phyloP scores from a whole-genome alignment of 2,329 filamentous ascomycete species.

The Hypocreales sp. region DNA sequence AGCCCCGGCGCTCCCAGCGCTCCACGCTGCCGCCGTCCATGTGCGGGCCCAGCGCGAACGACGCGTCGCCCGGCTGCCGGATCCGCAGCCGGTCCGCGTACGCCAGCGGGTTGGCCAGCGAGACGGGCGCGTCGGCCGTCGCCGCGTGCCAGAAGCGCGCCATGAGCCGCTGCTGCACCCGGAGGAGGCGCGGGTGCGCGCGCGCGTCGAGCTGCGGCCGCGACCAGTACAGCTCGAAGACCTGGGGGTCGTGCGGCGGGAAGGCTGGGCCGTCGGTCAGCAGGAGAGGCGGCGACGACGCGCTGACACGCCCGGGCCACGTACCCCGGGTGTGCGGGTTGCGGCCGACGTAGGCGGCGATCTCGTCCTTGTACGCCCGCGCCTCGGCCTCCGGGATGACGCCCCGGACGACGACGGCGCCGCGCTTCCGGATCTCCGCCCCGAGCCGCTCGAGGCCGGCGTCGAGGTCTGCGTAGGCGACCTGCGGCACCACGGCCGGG shows the following conservation, averaged over 20 bases:
- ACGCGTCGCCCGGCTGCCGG: slow-evolving; percentile 52
- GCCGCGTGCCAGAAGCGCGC: slow-evolving; percentile 41
- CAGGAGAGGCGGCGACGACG: neutral
- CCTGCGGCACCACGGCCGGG: slow-evolving; percentile 33
- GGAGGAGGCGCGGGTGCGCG: slow-evolving; percentile 47
- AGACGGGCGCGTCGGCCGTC: slow-evolving; percentile 29
- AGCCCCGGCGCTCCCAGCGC: slow-evolving; percentile 57
- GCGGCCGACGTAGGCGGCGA: slow-evolving; percentile 47
- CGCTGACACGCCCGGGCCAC: slow-evolving; percentile 1
- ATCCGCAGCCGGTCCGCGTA: slow-evolving; percentile 64
- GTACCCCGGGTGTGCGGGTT: slow-evolving; percentile 44
- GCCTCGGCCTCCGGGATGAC: slow-evolving; percentile 50
- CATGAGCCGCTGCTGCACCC: slow-evolving; percentile 47
- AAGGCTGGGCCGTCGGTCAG: slow-evolving; percentile 33
- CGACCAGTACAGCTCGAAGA: slow-evolving; percentile 67
- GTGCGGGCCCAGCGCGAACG: slow-evolving; percentile 59
- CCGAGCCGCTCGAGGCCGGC: slow-evolving; percentile 17
- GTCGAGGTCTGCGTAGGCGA: slow-evolving; percentile 31
- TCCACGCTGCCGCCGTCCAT: slow-evolving; percentile 61
- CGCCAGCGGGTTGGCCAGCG: slow-evolving; percentile 37
- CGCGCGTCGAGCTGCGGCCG: slow-evolving; percentile 51
- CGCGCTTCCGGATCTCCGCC: slow-evolving; percentile 42
- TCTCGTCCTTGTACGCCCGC: slow-evolving; percentile 45
- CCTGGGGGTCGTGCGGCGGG: slow-evolving; percentile 48
- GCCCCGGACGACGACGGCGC: slow-evolving; percentile 47